Percentiles rank a stretch among this genome's conserved stretches.
phyloP scores from a whole-genome alignment of 495 filamentous ascomycete genomes.

The Talaromyces stipitatus region DNA sequence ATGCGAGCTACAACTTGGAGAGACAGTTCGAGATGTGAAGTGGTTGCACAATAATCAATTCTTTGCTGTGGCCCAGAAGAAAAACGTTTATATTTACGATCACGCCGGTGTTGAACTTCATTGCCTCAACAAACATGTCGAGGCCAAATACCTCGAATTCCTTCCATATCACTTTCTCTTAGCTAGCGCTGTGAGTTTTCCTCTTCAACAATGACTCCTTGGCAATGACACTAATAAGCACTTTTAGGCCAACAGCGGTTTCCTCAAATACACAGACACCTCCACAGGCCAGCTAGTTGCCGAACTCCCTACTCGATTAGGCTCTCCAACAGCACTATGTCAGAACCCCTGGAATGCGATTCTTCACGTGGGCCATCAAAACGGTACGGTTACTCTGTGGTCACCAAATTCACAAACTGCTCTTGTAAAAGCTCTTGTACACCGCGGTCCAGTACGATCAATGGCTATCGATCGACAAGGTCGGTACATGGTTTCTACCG shows the following conservation, averaged over 20 bases:
- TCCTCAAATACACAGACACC: slow-evolving; percentile 90
- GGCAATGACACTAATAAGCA: slow-evolving; percentile 5
- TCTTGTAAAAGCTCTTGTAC: slow-evolving; percentile 88
- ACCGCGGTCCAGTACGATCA: slow-evolving; percentile 84
- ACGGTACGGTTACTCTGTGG: slow-evolving; percentile 90
- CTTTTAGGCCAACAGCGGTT: slow-evolving; percentile 65
- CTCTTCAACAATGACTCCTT: background rate
- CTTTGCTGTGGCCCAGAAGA: slow-evolving; percentile 98
- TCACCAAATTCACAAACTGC: slow-evolving; percentile 86
- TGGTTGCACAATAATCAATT: slow-evolving; percentile 96
- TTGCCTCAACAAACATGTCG: slow-evolving; percentile 78
- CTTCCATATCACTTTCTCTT: slow-evolving; percentile 94
- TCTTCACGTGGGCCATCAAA: slow-evolving; percentile 84
- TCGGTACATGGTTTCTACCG: slow-evolving; percentile 90
- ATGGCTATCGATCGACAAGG: slow-evolving; percentile 83
- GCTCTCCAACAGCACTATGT: slow-evolving; percentile 72
- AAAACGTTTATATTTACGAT: slow-evolving; percentile 94
- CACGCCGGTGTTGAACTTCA: slow-evolving; percentile 82
- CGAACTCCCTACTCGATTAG: slow-evolving; percentile 75
- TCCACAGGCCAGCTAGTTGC: slow-evolving; percentile 81
- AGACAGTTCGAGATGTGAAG: slow-evolving; percentile 80
- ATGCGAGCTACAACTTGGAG: slow-evolving; percentile 81
- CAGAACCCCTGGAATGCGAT: slow-evolving; percentile 92
- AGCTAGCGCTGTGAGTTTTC: slow-evolving; percentile 62
- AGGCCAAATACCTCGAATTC: slow-evolving; percentile 93